Percentiles rank a stretch among this genome's conserved stretches.
Evolutionary conservation across 306 rosid genomes (phyloP).

Genomic region (Pachyrhizus erosus): DNA sequence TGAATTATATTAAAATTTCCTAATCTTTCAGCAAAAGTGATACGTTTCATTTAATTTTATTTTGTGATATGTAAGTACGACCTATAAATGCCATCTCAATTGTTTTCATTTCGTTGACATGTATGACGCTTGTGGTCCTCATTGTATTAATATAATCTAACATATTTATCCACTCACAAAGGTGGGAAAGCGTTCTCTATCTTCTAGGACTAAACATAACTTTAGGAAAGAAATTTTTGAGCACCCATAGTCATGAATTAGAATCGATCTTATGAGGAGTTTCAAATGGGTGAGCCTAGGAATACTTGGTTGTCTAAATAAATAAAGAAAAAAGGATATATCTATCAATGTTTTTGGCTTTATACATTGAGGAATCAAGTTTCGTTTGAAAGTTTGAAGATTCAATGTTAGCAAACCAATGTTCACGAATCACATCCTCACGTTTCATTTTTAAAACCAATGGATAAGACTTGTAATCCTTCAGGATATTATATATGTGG

Average conservation of each 20-base stretch:
- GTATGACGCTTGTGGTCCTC: slow-evolving; percentile 38
- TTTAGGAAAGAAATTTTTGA: neutral
- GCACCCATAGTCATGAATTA: neutral
- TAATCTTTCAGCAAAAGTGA: slow-evolving; percentile 27
- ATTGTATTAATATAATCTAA: neutral
- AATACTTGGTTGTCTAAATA: neutral
- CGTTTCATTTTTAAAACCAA: slow-evolving; percentile 39
- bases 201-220: neutral
- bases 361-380: neutral
- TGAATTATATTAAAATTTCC: slow-evolving; percentile 15
- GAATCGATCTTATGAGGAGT: neutral
- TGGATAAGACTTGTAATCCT: slow-evolving; percentile 14
- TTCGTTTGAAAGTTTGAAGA: neutral
- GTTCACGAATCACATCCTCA: slow-evolving; percentile 8
- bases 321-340: neutral
- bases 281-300: neutral
- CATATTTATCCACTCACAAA: neutral
- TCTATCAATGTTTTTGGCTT: neutral
- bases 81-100: neutral
- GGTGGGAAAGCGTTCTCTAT: neutral
- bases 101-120: neutral
- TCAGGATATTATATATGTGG: slow-evolving; percentile 1
- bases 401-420: neutral
- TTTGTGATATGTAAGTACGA: slow-evolving; percentile 10
- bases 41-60: neutral